These are phyloP conservation scores for Cardamine occulta DNA, from an alignment of 345 rosid genomes.

Conservation along the genomic window DNA sequence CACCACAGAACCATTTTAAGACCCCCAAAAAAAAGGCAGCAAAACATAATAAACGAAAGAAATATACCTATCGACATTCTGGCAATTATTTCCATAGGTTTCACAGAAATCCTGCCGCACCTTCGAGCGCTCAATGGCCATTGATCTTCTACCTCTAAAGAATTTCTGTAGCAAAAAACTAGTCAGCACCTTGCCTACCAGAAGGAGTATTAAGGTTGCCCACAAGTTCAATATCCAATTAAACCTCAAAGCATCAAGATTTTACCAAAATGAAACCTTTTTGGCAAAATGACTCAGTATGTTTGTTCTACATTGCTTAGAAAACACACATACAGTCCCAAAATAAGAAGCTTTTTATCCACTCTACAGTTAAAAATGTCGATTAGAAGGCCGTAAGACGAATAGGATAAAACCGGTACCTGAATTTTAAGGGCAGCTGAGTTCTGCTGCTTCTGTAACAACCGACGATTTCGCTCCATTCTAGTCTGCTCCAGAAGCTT, in stretches of 20 bases:
- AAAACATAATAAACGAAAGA: constrained; percentile 7
- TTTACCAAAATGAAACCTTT: neutral
- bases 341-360: neutral
- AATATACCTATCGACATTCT: constrained; percentile 76
- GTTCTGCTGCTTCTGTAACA: constrained; percentile 73
- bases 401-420: constrained; percentile 46
- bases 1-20: constrained; percentile 7
- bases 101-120: constrained; percentile 67
- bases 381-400: neutral
- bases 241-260: constrained; percentile 21
- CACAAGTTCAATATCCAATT: neutral
- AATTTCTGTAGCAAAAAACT: constrained; percentile 72
- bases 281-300: neutral
- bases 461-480: constrained; percentile 85
- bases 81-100: constrained; percentile 65
- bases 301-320: constrained; percentile 30
- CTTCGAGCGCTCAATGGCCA: constrained; percentile 64
- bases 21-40: neutral
- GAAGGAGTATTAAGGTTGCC: constrained; percentile 4
- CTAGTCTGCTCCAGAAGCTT: constrained; percentile 96
- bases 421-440: constrained; percentile 81
- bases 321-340: neutral
- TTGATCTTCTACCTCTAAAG: constrained; percentile 87
- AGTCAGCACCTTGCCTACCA: constrained; percentile 47
- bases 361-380: neutral